phyloP scores from a whole-genome alignment of 2,329 filamentous ascomycete genomes.

The Clarireedia sp. region DNA sequence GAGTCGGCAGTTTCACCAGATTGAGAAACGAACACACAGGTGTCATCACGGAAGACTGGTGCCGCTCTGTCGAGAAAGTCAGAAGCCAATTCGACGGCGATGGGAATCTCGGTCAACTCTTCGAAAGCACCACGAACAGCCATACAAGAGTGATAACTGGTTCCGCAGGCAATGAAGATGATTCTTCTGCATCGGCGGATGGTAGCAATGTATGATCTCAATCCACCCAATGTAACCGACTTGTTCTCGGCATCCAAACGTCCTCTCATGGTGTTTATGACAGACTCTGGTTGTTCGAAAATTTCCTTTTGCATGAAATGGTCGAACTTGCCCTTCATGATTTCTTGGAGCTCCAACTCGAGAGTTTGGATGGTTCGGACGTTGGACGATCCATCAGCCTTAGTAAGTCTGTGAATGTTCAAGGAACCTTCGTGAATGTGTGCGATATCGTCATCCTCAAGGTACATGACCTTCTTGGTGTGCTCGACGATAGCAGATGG shows the following conservation, averaged over 20 bases:
- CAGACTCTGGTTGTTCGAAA: conserved; percentile 98
- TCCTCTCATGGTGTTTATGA: conserved; percentile 99
- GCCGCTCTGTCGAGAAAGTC: conserved; percentile 97
- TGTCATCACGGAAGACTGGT: conserved; percentile 98
- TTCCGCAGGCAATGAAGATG: conserved; percentile 98
- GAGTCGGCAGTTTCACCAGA: conserved; percentile 98
- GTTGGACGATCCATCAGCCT: conserved; percentile 93
- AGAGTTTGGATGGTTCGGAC: conserved; percentile 97
- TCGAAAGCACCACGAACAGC: conserved; percentile 96
- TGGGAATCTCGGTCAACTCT: conserved; percentile 95
- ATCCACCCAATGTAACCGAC: conserved; percentile 88
- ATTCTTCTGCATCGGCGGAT: conserved; percentile 95
- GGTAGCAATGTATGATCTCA: conserved; percentile 92
- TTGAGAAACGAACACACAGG: conserved; percentile 97
- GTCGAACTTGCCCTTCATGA: conserved; percentile 99
- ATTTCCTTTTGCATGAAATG: conserved; percentile 99
- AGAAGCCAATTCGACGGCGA: conserved; percentile 91
- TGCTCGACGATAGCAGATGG: conserved; percentile 98
- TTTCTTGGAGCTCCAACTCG: conserved; percentile 98
- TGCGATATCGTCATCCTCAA: conserved; percentile 98
- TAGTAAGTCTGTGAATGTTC: conserved; percentile 97
- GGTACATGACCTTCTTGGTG: conserved; percentile 99
- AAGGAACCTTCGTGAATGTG: conserved; percentile 98
- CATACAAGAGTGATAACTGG: conserved; percentile 99
- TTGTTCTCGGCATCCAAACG: conserved; percentile 91